Percentiles rank a stretch among this genome's conserved stretches.
These are phyloP conservation scores for Leccinum variicolor DNA, from an alignment of 768 basidiomycete species.

Conservation along the genomic window DNA sequence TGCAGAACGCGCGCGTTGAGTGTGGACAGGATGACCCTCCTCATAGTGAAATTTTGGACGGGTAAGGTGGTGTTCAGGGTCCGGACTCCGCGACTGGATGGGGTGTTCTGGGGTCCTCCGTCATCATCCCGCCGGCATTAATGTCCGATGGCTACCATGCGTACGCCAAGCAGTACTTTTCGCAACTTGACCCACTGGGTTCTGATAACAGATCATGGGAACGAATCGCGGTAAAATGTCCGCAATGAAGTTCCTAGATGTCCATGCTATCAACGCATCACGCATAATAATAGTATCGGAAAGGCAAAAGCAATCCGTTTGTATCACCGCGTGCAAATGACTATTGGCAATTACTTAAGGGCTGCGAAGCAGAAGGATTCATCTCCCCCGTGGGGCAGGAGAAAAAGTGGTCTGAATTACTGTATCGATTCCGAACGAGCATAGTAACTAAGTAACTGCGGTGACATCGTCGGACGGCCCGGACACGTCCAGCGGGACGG, in stretches of 20 bases:
- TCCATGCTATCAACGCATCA: not conserved
- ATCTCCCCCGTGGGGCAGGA: not conserved
- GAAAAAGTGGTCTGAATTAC: not conserved
- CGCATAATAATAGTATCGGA: not conserved
- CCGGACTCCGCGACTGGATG: not conserved
- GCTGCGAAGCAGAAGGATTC: not conserved
- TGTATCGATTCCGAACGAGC: not conserved
- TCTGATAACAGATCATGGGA: too few species aligned
- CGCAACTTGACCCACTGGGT: not conserved
- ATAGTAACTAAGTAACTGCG: not conserved
- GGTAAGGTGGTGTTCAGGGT: conserved; percentile 18
- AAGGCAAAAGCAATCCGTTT: not conserved
- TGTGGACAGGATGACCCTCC: conserved; percentile 3
- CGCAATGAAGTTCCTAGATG: not conserved
- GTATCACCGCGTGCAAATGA: not conserved
- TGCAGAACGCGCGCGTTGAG: conserved; percentile 8
- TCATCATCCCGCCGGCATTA: too few species aligned
- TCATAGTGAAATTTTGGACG: conserved; percentile 3
- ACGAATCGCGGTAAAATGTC: not conserved
- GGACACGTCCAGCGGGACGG: not conserved
- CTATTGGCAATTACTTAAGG: not conserved
- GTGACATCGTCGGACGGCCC: not conserved
- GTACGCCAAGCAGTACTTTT: too few species aligned
- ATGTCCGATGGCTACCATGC: too few species aligned
- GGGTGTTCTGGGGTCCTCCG: conserved; percentile 15